Percentiles rank a stretch among this genome's conserved stretches.
Evolutionary conservation across 176 grass and related monocot genomes (phyloP).

Genomic region (Cymbopogon citratus): DNA sequence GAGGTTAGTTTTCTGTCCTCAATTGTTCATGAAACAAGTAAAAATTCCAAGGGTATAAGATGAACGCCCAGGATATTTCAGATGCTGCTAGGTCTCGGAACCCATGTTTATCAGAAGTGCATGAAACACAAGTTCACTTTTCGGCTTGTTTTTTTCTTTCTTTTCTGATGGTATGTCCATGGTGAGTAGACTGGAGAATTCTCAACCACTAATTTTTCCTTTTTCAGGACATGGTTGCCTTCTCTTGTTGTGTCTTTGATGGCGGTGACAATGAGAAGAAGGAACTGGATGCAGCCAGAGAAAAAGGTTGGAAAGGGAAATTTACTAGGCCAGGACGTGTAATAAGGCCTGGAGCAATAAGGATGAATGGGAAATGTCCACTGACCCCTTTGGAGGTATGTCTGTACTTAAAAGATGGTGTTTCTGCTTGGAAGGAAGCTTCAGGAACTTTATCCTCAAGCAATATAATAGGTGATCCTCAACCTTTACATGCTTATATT

Average conservation of each 20-base stretch:
- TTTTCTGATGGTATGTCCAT: no score
- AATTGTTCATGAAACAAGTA: no score
- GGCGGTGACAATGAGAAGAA: slow-evolving; percentile 77
- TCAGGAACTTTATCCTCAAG: slow-evolving; percentile 5
- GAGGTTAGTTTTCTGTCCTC: slow-evolving; percentile 66
- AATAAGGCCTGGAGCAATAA: slow-evolving; percentile 82
- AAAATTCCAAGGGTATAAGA: no score
- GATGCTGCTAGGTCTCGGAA: no score
- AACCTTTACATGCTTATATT: slow-evolving; percentile 11
- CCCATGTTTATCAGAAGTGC: no score
- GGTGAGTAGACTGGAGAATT: no score
- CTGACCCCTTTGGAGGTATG: slow-evolving; percentile 98
- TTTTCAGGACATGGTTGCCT: slow-evolving; percentile 99
- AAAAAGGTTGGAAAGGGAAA: slow-evolving; percentile 96
- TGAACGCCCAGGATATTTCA: no score
- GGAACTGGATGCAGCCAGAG: slow-evolving; percentile 84
- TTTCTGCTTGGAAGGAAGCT: slow-evolving; percentile 11
- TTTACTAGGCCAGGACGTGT: slow-evolving; percentile 86
- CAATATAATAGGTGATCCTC: background rate
- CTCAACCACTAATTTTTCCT: no score
- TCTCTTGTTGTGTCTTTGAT: slow-evolving; percentile 96
- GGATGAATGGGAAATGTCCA: slow-evolving; percentile 96
- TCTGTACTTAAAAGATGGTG: slow-evolving; percentile 4
- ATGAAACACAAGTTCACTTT: no score
- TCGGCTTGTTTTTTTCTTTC: no score